A percentile compares a stretch with the other conserved stretches of the same genome.
These are phyloP conservation scores for Geotrichum histeridarum DNA, from an alignment of 1,139 yeast species.

Conservation along the genomic window DNA sequence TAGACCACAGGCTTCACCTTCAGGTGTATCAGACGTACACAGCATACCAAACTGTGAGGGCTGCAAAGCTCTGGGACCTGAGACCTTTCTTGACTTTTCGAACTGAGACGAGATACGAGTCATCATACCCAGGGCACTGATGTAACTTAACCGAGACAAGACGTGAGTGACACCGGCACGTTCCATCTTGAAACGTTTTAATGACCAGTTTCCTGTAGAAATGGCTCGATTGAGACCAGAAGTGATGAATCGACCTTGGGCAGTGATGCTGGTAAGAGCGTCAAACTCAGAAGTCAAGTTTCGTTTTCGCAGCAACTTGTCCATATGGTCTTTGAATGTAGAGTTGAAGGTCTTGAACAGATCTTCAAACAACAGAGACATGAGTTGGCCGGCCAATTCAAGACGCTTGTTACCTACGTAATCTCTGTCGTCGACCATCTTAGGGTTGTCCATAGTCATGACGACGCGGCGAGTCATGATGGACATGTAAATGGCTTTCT, in stretches of 20 bases:
- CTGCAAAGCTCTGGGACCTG: conserved; percentile 98
- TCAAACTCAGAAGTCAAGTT: conserved; percentile 93
- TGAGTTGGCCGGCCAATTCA: conserved; percentile 94
- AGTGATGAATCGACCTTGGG: conserved; percentile 88
- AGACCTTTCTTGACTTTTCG: conserved; percentile 94
- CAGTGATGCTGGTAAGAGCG: conserved; percentile 80
- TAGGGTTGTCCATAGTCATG: conserved; percentile 92
- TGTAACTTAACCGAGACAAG: conserved; percentile 80
- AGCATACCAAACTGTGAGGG: conserved; percentile 99
- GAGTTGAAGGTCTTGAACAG: conserved; percentile 90
- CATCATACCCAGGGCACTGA: conserved; percentile 98
- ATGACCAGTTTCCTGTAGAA: conserved; percentile 97
- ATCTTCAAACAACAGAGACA: conserved; percentile 93
- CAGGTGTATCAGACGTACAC: conserved; percentile 98
- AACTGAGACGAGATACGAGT: conserved; percentile 97
- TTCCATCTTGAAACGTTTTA: conserved; percentile 98
- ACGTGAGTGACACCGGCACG: conserved; percentile 99
- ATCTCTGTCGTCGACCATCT: conserved; percentile 95
- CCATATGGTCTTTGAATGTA: conserved; percentile 91
- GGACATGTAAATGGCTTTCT: conserved; percentile 89
- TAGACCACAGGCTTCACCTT: conserved; percentile 99
- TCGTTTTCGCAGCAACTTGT: conserved; percentile 87
- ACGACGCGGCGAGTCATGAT: conserved; percentile 94
- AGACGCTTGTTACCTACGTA: conserved; percentile 97
- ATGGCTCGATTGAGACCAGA: conserved; percentile 94